Evolutionary conservation across 192 early-diverging fungal species (phyloP), one percentile per base, ranked within the genome.

Genomic region (Coemansia javaensis): DNA sequence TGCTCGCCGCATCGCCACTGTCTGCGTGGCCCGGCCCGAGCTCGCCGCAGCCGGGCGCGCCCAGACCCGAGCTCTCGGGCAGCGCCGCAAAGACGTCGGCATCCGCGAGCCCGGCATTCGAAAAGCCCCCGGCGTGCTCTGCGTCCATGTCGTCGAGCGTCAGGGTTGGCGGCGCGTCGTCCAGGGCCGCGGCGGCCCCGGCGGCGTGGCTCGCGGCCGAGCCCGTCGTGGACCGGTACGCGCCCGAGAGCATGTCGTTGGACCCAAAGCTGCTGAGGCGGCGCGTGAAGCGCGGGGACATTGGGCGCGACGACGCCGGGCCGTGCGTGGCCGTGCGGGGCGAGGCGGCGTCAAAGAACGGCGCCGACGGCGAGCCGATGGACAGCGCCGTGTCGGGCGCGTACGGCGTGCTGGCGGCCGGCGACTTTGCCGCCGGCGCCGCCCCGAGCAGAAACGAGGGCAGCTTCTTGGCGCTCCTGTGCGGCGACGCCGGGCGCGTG

Each of bases 221-320:
- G 11, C 30, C 43, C 17, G 44, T 21, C 5, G 62, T 45, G 12
- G 63, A 60, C 21, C 31, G 55, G 40, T 74, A 66, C 5, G 70
- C 58, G 23, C 53, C 50, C 4, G 70, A 74, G 10, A 74, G 63
- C 70, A 74, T 74, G 34, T 74, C 70, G 31, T 74, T 74, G 21
- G 70, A 74, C 10, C 70, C 70, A 56, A 74, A 74, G 1, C 70
- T 59, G 47, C 70, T 74, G 18, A 74, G 49, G 6, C 70, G 57
- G 20, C 66, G 66, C 17, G 66, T 34, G 6, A 56, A 21, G n/a
- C 58, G 70, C 30, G 63, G 70, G 11, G 70, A 66, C 4, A 51
- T 47, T 0, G 69, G 57, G 7, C 23, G 57, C 25, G 62, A 31
- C 8, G 69, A 45, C 20, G 55, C 15, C 8, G 63, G 70, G 21